phyloP scores from a whole-genome alignment of 2,329 filamentous ascomycete species.

The Zasmidium cellare region DNA sequence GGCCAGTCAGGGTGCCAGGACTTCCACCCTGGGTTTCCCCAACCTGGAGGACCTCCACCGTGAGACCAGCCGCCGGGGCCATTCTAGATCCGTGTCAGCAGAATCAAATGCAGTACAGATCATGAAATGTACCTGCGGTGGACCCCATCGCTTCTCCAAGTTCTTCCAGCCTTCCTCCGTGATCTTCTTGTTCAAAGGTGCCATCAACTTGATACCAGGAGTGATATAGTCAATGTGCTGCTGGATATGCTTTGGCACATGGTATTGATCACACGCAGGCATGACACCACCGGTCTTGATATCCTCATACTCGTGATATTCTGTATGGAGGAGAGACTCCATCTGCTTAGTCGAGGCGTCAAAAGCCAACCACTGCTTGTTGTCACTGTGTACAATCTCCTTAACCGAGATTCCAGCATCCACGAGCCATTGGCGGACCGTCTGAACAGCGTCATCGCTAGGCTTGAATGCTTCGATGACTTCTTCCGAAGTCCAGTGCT shows the following conservation, averaged over 20 bases:
- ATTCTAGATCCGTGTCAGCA: too few relatives aligned
- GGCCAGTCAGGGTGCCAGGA: conserved; percentile 6
- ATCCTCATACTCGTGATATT: conserved; percentile 43
- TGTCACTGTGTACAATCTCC: conserved; percentile 31
- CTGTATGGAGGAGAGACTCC: conserved; percentile 38
- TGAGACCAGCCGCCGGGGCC: background rate
- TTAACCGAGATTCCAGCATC: background rate
- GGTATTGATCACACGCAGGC: conserved; percentile 42
- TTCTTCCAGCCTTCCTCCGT: conserved; percentile 1
- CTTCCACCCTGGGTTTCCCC: conserved; percentile 15
- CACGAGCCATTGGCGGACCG: conserved; percentile 1
- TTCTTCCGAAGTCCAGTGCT: conserved; percentile 40
- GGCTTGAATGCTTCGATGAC: conserved; percentile 31
- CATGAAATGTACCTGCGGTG: background rate
- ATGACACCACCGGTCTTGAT: conserved; percentile 31
- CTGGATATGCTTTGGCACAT: conserved; percentile 23
- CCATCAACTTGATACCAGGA: conserved; percentile 25
- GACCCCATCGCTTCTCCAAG: conserved; percentile 4
- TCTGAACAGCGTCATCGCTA: conserved; percentile 2
- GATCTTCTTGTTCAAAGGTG: background rate
- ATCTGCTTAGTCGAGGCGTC: conserved; percentile 38
- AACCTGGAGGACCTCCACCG: background rate
- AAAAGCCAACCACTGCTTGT: conserved; percentile 42
- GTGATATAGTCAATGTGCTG: conserved; percentile 28
- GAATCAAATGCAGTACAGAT: too few relatives aligned